Base-by-base conservation (phyloP, 257 asterid genomes). In the Petunia axillaris region DNA sequence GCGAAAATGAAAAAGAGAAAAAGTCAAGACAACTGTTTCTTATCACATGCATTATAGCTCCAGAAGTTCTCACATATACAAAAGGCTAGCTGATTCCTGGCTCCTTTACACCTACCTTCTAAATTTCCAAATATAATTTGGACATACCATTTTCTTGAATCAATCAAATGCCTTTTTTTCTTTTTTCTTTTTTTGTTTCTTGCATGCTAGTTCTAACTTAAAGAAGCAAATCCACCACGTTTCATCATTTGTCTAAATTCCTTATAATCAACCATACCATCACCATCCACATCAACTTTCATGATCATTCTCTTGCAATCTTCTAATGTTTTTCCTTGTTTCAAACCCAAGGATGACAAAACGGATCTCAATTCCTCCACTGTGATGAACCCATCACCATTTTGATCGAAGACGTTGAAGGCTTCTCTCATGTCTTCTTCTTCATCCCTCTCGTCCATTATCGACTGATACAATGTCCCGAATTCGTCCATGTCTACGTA, bases 191-290 rank as follows among this genome's bases (percentile, higher is more conserved):
- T 1, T 0, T 2, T 2, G 6, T 3, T n/a, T 36, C 16, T 11
- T 55, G 25, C 60, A 58, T 15, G 66, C 79, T 73, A 71, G 14
- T 13, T 59, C 50, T 71, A 79, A 76, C 68, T 76, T 62, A 85
- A 81, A 46, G 88, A 85, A 63, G 87, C 81, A 76, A 87, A 87
- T 40, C 88, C 90, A 81, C 90, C 90, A 35, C 87, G 62, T 80
- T 87, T 87, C 90, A 87, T 87, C 90, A 87, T 87, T 81, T 87
- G 88, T 50, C 78, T 76, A 67, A 87, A 87, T 67, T 87, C 88
- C 37, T 76, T 85, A 11, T 74, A 87, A 44, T 87, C 71, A 39
- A 87, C 88, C 85, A 38, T 87, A 5, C 87, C 90, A 76, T 87
- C 90, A 25, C 90, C 87, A 60, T 87, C 90, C 48, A 66, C 86